A percentile compares a stretch with the other conserved stretches of the same genome.
Evolutionary conservation across 805 yeast species (phyloP).

Genomic region (Monosporozyma unispora): DNA sequence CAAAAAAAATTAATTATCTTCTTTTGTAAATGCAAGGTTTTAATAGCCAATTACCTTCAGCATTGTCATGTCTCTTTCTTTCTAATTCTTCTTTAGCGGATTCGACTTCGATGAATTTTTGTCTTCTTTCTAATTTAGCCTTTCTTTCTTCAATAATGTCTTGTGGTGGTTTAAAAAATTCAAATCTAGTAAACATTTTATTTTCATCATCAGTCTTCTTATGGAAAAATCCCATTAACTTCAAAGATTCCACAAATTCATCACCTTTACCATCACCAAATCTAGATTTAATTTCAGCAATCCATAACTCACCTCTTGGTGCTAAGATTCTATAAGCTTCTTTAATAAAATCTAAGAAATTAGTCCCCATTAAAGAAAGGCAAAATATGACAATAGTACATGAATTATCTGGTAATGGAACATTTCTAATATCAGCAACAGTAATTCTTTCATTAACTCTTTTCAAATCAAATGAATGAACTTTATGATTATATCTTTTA

Average conservation of each 20-base stretch:
- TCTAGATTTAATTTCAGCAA: slow-evolving; percentile 92
- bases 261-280: slow-evolving; percentile 66
- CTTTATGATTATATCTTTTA: slow-evolving; percentile 43
- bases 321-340: slow-evolving; percentile 84
- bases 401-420: slow-evolving; percentile 71
- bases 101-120: slow-evolving; percentile 63
- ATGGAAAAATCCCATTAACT: slow-evolving; percentile 76
- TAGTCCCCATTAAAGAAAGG: slow-evolving; percentile 94
- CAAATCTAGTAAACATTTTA: slow-evolving; percentile 91
- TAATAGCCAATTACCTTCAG: slow-evolving; percentile 82
- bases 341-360: slow-evolving; percentile 79
- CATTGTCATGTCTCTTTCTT: slow-evolving; percentile 40
- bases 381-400: slow-evolving; percentile 89
- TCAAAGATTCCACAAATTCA: slow-evolving; percentile 75
- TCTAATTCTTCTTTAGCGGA: slow-evolving; percentile 53
- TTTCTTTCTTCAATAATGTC: slow-evolving; percentile 55
- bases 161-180: slow-evolving; percentile 78
- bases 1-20: slow-evolving; percentile 36
- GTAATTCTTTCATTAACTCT: slow-evolving; percentile 84
- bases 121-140: slow-evolving; percentile 52
- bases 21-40: slow-evolving; percentile 96
- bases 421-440: slow-evolving; percentile 91
- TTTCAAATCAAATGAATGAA: slow-evolving; percentile 87
- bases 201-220: slow-evolving; percentile 78
- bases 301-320: slow-evolving; percentile 94